A percentile compares a stretch with the other conserved stretches of the same genome.
Evolutionary conservation across 2,329 filamentous ascomycete species (phyloP).

Genomic region (Nannizziopsis barbatae): DNA sequence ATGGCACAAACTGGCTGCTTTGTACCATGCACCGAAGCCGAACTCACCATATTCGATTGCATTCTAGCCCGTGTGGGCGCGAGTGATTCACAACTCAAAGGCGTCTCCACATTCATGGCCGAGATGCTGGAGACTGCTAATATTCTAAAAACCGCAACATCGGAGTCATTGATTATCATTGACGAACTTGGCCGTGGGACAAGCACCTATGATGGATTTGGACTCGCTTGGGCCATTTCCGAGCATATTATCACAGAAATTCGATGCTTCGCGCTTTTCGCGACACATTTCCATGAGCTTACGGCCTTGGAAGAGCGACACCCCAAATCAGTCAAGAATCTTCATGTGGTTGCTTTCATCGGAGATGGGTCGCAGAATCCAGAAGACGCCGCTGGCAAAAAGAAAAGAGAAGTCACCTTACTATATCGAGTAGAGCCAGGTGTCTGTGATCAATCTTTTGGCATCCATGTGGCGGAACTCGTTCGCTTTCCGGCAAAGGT

Average conservation of each 20-base stretch:
- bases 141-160: conserved; percentile 91
- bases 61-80: conserved; percentile 93
- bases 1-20: conserved; percentile 98
- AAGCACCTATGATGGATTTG: conserved; percentile 96
- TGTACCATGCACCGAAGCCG: conserved; percentile 80
- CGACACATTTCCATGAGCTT: conserved; percentile 96
- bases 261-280: conserved; percentile 85
- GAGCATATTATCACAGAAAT: conserved; percentile 96
- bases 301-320: conserved; percentile 81
- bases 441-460: conserved; percentile 93
- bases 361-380: conserved; percentile 37
- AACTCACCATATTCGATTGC: conserved; percentile 91
- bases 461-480: conserved; percentile 94
- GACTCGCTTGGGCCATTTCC: conserved; percentile 96
- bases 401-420: conserved; percentile 74
- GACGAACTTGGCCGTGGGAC: conserved; percentile 94
- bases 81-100: conserved; percentile 92
- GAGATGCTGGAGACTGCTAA: conserved; percentile 99
- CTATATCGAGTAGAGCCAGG: conserved; percentile 95
- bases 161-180: conserved; percentile 94
- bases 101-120: conserved; percentile 97
- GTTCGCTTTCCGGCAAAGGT: conserved; percentile 96
- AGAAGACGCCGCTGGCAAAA: conserved; percentile 28
- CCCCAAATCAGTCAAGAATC: conserved; percentile 68
- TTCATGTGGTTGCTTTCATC: conserved; percentile 95